Base-by-base conservation (phyloP, 1,139 yeast genomes). In the Blastobotrys proliferans region DNA sequence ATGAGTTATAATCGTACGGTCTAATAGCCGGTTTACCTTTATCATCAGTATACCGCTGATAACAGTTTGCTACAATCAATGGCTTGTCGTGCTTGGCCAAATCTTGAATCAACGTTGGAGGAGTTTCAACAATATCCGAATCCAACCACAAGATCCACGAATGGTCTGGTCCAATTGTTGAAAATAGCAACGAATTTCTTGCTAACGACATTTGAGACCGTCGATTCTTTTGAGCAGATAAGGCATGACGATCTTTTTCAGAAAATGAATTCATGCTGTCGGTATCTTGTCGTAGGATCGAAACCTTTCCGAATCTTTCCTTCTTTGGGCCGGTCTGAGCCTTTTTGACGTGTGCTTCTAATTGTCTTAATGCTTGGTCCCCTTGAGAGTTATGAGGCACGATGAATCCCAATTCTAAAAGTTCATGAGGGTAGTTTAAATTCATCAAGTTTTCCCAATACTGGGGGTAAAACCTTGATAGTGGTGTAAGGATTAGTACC, bases 141-240 rank as follows among this genome's bases (percentile, higher is more conserved):
- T 92, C 98, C 53, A 92, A 70, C 97, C 98, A 94, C 41, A 92
- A 70, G 22, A 90, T 83, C 98, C 98, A 92, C 22, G 95, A 79
- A 5, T 95, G 88, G 51, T 83, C 76, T 13, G 97, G 95, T 1
- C 90, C 83, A 40, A 92, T 69, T 2, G 97, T 79, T n/a, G 97
- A 83, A 64, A 88, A 86, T 36, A 92, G 72, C 46, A 92, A 70
- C 29, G 96, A 88, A 68, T 92, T 92, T 62, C 98, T 74, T 2
- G 97, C 97, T 50, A 86, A 68, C 2, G 97, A 94, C 97, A 92
- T 90, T 62, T 81, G 80, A 8, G 84, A 67, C 54, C 98, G 78
- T 62, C 98, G 78, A 56, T 83, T 82, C 65, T 88, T 88, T 64
- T 92, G 97, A n/a, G 82, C 94, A 29, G 66, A 67, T 48, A 83